A percentile compares a stretch with the other conserved stretches of the same genome.
Evolutionary conservation across 768 basidiomycete genomes (phyloP).

Genomic region (Auricularia sp.): DNA sequence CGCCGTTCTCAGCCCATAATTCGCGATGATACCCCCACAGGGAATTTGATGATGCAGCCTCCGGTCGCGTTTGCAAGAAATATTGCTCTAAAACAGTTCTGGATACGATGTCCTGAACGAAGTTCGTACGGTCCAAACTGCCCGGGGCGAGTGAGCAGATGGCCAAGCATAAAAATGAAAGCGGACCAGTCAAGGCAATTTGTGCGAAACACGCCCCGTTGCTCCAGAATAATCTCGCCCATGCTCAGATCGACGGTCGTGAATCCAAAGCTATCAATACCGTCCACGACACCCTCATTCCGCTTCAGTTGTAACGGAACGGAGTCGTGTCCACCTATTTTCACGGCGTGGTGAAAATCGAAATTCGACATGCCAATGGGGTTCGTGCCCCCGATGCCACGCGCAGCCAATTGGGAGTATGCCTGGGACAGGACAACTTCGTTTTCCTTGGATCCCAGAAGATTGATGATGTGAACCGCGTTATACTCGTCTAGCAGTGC

Average conservation of each 20-base stretch:
- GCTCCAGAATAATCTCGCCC: conserved; percentile 70
- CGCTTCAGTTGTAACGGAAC: conserved; percentile 67
- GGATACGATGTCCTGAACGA: conserved; percentile 91
- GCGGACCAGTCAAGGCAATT: conserved; percentile 92
- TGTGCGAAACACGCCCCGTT: conserved; percentile 85
- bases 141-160: neutral
- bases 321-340: conserved; percentile 76
- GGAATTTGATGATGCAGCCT: conserved; percentile 56
- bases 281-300: conserved; percentile 44
- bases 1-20: conserved; percentile 95
- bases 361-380: conserved; percentile 76
- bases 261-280: conserved; percentile 76
- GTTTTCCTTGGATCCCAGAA: conserved; percentile 86
- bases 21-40: conserved; percentile 87
- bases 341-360: conserved; percentile 85
- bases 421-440: conserved; percentile 75
- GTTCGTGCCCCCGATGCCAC: conserved; percentile 43
- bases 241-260: conserved; percentile 62
- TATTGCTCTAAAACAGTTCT: conserved; percentile 73
- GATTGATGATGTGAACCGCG: conserved; percentile 76
- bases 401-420: conserved; percentile 69
- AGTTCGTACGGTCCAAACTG: conserved; percentile 94
- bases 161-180: conserved; percentile 6
- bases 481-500: conserved; percentile 82
- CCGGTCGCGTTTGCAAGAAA: conserved; percentile 62